Percentiles rank a stretch among this genome's conserved stretches.
Conservation (phyloP, 805 yeast genomes). For the Candida sphagnicola region DNA sequence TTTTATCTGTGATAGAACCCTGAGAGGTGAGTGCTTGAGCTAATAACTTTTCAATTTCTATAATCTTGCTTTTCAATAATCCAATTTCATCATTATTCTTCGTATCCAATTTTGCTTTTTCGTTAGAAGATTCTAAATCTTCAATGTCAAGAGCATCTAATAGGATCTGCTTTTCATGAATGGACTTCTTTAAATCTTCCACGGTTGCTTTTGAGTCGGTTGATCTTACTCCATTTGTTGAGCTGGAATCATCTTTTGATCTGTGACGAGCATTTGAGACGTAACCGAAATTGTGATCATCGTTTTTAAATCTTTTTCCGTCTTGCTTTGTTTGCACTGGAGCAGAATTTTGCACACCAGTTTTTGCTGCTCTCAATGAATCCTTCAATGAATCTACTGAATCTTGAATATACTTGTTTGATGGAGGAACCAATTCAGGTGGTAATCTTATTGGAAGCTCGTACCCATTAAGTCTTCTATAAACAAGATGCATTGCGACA, state of each 20-base stretch:
- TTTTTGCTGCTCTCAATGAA: slow-evolving; percentile 43
- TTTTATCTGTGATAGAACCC: slow-evolving; percentile 42
- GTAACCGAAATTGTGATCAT: slow-evolving; percentile 67
- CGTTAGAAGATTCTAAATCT: slow-evolving; percentile 43
- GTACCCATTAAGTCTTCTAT: slow-evolving; percentile 83
- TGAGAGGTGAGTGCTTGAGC: slow-evolving; percentile 19
- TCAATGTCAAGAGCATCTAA: slow-evolving; percentile 69
- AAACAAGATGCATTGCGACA: slow-evolving; percentile 95
- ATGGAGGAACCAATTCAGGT: slow-evolving; percentile 86
- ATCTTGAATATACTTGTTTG: slow-evolving; percentile 69
- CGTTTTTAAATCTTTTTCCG: slow-evolving; percentile 53
- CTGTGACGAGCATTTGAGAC: slow-evolving; percentile 65
- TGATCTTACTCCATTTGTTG: slow-evolving; percentile 12
- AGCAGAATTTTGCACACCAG: slow-evolving; percentile 12
- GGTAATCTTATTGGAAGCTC: slow-evolving; percentile 83
- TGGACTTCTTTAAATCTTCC: slow-evolving; percentile 55
- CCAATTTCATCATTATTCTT: slow-evolving; percentile 56
- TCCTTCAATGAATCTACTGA: slow-evolving; percentile 69
- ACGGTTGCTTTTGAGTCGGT: slow-evolving; percentile 38
- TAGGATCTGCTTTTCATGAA: slow-evolving; percentile 68
- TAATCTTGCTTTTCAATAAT: slow-evolving; percentile 58
- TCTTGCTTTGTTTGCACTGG: slow-evolving; percentile 24
- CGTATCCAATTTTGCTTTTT: slow-evolving; percentile 31
- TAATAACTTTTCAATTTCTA: slow-evolving; percentile 38
- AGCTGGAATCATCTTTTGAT: slow-evolving; percentile 19